Evolutionary conservation across 495 filamentous ascomycete species (phyloP), one percentile per base, ranked within the genome.

Genomic region (Oleoguttula mirabilis): DNA sequence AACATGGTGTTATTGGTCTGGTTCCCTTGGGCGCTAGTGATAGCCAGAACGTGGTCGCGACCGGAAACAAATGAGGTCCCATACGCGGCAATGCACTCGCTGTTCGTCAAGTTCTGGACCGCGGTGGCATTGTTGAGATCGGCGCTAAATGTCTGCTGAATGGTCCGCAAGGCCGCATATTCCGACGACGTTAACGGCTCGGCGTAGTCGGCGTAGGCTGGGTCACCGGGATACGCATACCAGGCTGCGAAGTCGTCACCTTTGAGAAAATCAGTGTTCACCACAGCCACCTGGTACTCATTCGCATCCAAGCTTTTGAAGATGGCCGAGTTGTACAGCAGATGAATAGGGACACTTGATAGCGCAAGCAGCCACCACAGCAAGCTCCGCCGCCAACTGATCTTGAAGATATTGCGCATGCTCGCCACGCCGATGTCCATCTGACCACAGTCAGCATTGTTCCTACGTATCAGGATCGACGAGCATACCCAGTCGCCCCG

Each of bases 281-380:
- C 64, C 17, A 55, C 46, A 3, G 57, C 59, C n/a, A 63, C 22
- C 27, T 55, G 45, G 40, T 67, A 71, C 22, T 65, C 54, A 21
- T 66, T 62, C 8, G 61, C 55, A 32, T 53, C 48, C 20, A 63
- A 40, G 27, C 46, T 52, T 19, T 51, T 48, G 22, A 55, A 47
- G 4, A 65, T 34, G 23, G 49, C 49, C 4, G 52, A 56, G 32
- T 60, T 61, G 36, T 57, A 60, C 23, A 52, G 22, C n/a, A 52
- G 32, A 28, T 52, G 49, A 16, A 52, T 39, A 4, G 45, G 45
- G 12, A 52, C 21, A 28, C 47, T 51, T 0, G 44, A 40, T 3
- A 43, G 20, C 7, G 32, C 45, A 3, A 52, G 21, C 10, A 51
- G 11, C 14, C 16, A 36, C 49, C 49, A 52, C 0, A 48, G 14